Evolutionary conservation across 2,329 filamentous ascomycete species (phyloP), one percentile per base, ranked within the genome.

Genomic region (Cladosporium velox): DNA sequence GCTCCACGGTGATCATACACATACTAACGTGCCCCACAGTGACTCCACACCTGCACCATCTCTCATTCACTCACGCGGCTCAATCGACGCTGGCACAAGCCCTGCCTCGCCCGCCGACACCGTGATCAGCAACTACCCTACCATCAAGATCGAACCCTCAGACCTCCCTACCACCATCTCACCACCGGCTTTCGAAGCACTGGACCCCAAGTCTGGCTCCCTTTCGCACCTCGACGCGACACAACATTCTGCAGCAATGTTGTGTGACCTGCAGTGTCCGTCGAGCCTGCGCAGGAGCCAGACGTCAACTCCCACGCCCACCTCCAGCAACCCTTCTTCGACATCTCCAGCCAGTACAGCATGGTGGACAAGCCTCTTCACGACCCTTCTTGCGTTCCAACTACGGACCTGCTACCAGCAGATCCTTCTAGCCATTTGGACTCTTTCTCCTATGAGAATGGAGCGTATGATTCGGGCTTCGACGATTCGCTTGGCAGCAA

Each of bases 191-290:
- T 72, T 73, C 66, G 71, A 75, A 64, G 67, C 66, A 38, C 66
- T 70, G 38, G 68, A 66, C 54, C 61, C 70, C 65, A 73, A 72
- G 65, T 66, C 65, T 64, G 69, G 68, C 65, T 67, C 66, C 41
- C 64, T 62, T 21, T 24, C 64, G 58, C 63, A 65, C 63, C 66
- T 73, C 67, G 79, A 78, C 71, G 70, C 73, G 95, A 95, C 93
- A 97, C 95, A 97, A 97, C 93, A 96, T 97, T 93, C 95, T 98
- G 95, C 95, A 86, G 95, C 87, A 93, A 90, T 97, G 94, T 97
- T 98, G 95, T 98, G 90, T 82, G 95, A 97, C 95, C 95, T 96
- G 95, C 95, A 91, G 95, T 99, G 95, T 98, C 95, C 88, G 90
- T 94, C 91, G 90, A 75, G 72, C 74, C 69, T 63, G 71, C 72